Conservation (phyloP, 441 rosid genomes). For the Mallotus japonicus region DNA sequence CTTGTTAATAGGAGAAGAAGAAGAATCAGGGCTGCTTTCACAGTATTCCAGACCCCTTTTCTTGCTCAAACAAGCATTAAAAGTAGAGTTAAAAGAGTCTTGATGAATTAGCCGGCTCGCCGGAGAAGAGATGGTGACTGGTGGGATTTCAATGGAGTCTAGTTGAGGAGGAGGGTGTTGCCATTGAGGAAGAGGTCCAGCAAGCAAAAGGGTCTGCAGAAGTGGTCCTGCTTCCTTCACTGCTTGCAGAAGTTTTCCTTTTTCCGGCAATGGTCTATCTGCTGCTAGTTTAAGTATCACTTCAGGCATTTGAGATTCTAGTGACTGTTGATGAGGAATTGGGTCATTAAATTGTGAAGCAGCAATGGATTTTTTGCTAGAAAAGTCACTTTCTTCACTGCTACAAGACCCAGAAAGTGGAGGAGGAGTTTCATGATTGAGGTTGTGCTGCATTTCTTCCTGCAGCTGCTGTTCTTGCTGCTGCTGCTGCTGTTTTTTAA, state of each 20-base stretch:
- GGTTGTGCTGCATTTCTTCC: conserved; percentile 9
- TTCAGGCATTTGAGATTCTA: conserved; percentile 23
- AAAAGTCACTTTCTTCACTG: conserved; percentile 35
- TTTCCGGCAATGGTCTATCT: conserved; percentile 68
- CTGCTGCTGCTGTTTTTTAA: conserved; percentile 31
- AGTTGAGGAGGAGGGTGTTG: conserved; percentile 75
- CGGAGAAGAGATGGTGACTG: conserved; percentile 54
- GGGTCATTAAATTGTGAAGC: conserved; percentile 20
- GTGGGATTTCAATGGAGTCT: conserved; percentile 73
- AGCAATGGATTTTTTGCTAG: conserved; percentile 15
- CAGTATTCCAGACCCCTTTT: conserved; percentile 39
- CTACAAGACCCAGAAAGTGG: conserved; percentile 23
- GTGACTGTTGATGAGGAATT: not conserved
- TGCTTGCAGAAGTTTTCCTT: conserved; percentile 84
- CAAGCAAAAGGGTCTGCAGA: conserved; percentile 74
- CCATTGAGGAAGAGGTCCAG: conserved; percentile 95
- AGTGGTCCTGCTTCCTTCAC: conserved; percentile 88
- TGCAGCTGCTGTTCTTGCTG: conserved; percentile 24
- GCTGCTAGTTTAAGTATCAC: conserved; percentile 36
- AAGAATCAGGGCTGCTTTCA: conserved; percentile 35
- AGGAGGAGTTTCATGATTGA: conserved; percentile 25
- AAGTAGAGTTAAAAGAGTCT: conserved; percentile 38
- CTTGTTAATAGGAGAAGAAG: conserved; percentile 41
- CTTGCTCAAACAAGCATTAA: conserved; percentile 26
- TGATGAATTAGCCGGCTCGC: conserved; percentile 34